Evolutionary conservation across 495 filamentous ascomycete genomes (phyloP), one percentile per base, ranked within the genome.

Genomic region (Massariosphaeria phaeospora): DNA sequence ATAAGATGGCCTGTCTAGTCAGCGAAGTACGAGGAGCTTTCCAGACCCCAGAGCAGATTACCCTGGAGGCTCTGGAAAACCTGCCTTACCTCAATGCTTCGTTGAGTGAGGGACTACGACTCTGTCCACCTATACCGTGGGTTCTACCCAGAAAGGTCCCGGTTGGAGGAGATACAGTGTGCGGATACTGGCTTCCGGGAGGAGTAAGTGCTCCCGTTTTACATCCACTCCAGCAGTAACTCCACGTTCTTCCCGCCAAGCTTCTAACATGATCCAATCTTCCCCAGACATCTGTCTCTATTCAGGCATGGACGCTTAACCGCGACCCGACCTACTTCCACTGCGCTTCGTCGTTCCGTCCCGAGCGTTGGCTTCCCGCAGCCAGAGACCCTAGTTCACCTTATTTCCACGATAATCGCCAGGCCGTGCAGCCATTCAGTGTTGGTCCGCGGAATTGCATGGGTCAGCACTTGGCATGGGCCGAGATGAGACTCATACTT

Each of bases 61-160:
- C 43, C 8, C 63, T 66, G 35, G 36, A 54, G 11, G 54, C 69
- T 59, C 64, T 71, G 8, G 64, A 55, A 29, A 65, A 66, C 20
- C 57, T 76, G 2, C 63, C 63, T 0, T 76, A 74, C 47, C 57
- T 76, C 4, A 61, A 64, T 6, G 74, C 72, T 0, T 74, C 69
- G 31, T 67, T 81, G 3, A 69, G 71, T 5, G 79, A 82, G 61
- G 73, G 73, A 0, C 66, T 79, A 15, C 73, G 78, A 6, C 58
- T 81, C 15, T 75, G 74, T 46, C 76, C 76, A 0, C 73, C 77
- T 10, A 17, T 48, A 0, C 71, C 74, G 0, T 55, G 34, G 25
- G 23, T 46, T 20, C 26, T 34, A 5, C 26, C 49, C 13, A 2
- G 23, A 26, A 2, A 33, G 21, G 36, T 39, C 13, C 24, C 31